Evolutionary conservation across 768 basidiomycete species (phyloP).

Genomic region (Roridomyces roridus): DNA sequence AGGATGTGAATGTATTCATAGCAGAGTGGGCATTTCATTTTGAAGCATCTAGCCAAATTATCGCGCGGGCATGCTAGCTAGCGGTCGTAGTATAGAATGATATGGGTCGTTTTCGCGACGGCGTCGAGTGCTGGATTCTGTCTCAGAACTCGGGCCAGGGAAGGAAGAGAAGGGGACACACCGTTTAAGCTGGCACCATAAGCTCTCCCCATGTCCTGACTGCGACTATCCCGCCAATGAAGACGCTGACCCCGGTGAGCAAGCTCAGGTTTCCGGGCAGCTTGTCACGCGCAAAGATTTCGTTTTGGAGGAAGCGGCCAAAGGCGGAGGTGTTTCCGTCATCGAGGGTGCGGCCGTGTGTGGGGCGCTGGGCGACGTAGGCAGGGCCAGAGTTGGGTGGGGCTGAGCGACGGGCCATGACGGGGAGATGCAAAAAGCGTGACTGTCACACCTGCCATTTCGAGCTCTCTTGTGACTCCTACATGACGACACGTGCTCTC

Average conservation of each 20-base stretch:
- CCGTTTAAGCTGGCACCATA: slow-evolving; percentile 66
- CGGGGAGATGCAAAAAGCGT: slow-evolving; percentile 3
- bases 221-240: slow-evolving; percentile 71
- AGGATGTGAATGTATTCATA: no score
- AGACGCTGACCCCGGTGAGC: slow-evolving; percentile 66
- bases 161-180: background rate
- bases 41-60: no score
- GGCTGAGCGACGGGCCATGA: slow-evolving; percentile 74
- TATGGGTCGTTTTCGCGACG: no score
- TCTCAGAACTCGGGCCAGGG: background rate
- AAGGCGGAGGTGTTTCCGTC: slow-evolving; percentile 72
- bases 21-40: no score
- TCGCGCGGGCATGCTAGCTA: no score
- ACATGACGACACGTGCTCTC: no score
- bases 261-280: slow-evolving; percentile 76
- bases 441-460: no score
- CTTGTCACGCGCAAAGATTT: slow-evolving; percentile 78
- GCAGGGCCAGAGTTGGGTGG: slow-evolving; percentile 60
- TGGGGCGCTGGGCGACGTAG: slow-evolving; percentile 58
- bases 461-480: no score
- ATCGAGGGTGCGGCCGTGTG: slow-evolving; percentile 44
- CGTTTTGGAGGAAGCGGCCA: slow-evolving; percentile 62
- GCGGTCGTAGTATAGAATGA: no score
- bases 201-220: slow-evolving; percentile 82
- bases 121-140: no score